Conservation (phyloP, 306 rosid genomes). For the Lathyrus tuberosus region DNA sequence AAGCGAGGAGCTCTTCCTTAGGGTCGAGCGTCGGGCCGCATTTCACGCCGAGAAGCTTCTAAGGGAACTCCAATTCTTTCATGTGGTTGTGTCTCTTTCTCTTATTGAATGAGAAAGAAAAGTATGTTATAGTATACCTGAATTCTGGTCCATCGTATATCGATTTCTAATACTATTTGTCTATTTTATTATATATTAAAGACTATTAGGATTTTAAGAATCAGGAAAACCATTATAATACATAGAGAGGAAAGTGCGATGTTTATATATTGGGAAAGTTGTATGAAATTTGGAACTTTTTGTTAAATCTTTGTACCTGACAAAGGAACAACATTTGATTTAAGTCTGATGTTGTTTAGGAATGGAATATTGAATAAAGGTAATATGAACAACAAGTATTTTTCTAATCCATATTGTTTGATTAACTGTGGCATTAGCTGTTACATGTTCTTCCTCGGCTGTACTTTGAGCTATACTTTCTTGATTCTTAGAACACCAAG, state of each 20-base stretch:
- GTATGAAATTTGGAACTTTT: constrained; percentile 38
- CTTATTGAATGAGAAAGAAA: constrained; percentile 38
- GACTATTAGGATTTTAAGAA: background rate
- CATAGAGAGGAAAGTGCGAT: constrained; percentile 4
- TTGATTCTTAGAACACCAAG: too few species aligned
- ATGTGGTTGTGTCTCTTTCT: constrained; percentile 91
- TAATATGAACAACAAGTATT: too few species aligned
- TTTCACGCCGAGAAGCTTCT: constrained; percentile 68
- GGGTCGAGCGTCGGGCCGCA: constrained; percentile 64
- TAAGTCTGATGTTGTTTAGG: background rate
- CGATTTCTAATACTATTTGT: background rate
- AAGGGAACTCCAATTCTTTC: constrained; percentile 84
- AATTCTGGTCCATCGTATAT: background rate
- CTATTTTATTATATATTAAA: background rate
- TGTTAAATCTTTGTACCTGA: constrained; percentile 32
- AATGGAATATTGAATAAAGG: too few species aligned
- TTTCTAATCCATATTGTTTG: too few species aligned
- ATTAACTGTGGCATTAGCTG: too few species aligned
- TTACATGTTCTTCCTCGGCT: too few species aligned
- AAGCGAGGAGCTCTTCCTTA: constrained; percentile 67
- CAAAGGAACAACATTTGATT: constrained; percentile 21
- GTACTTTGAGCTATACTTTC: too few species aligned
- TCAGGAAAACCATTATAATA: background rate
- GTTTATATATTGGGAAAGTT: constrained; percentile 40
- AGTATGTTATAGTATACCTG: background rate